A percentile compares a stretch with the other conserved stretches of the same genome.
Conservation (phyloP, 768 basidiomycete species). For the Hortiboletus campestris region DNA sequence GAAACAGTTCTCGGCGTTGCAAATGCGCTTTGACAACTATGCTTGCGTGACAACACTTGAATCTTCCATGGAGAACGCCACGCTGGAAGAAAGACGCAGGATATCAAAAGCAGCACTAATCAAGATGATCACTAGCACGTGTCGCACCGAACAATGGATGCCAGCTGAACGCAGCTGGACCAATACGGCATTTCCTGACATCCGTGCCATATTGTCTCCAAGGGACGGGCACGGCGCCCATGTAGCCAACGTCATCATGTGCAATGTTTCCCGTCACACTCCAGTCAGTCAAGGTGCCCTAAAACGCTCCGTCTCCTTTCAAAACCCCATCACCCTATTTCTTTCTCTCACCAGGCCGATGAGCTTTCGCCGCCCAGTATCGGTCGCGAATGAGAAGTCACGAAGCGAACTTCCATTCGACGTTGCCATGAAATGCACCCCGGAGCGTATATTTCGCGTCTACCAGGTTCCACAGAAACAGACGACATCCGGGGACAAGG, state of each 20-base stretch:
- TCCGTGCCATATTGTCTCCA: conserved; percentile 18
- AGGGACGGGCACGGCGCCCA: neutral
- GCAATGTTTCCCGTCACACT: conserved; percentile 13
- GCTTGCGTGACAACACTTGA: conserved; percentile 40
- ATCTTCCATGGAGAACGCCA: conserved; percentile 4
- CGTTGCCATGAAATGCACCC: conserved; percentile 11
- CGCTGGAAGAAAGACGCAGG: conserved; percentile 13
- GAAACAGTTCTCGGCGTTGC: conserved; percentile 24
- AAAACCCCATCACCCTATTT: conserved; percentile 11
- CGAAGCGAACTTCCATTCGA: conserved; percentile 20
- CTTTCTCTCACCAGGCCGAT: conserved; percentile 2
- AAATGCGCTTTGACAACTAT: conserved; percentile 35
- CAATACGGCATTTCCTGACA: conserved; percentile 20
- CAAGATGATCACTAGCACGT: conserved; percentile 20
- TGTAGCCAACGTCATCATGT: conserved; percentile 23
- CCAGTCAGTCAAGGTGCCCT: neutral
- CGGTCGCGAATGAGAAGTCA: neutral
- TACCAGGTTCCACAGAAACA: conserved; percentile 15
- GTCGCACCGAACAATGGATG: conserved; percentile 24
- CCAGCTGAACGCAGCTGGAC: conserved; percentile 23
- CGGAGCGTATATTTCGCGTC: conserved; percentile 19
- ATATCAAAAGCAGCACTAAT: conserved; percentile 22
- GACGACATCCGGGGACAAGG: neutral
- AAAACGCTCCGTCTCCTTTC: conserved; percentile 17
- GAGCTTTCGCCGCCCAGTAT: conserved; percentile 16